These are phyloP conservation scores for Sodiomyces alkalinus DNA, from an alignment of 2,329 filamentous ascomycete genomes.

Conservation along the genomic window DNA sequence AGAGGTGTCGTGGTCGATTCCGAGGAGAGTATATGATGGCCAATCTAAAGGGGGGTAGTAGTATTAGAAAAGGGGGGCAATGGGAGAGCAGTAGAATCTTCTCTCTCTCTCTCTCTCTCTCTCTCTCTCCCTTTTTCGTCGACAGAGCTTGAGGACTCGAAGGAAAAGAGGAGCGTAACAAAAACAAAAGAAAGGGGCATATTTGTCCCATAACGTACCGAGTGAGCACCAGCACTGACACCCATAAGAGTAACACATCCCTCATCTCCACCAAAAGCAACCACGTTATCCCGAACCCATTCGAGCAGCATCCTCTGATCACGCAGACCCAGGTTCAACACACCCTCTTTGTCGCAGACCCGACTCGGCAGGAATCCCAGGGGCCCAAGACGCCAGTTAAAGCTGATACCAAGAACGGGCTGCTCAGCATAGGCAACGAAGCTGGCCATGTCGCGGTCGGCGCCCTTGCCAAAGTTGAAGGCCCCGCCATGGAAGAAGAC, in stretches of 20 bases:
- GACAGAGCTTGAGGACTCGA: too few relatives aligned
- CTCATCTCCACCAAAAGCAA: slow-evolving; percentile 42
- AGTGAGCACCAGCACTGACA: slow-evolving; percentile 46
- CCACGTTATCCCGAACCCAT: slow-evolving; percentile 47
- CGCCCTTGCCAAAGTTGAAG: slow-evolving; percentile 39
- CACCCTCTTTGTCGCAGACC: slow-evolving; percentile 33
- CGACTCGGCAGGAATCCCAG: slow-evolving; percentile 54
- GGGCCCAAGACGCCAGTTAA: slow-evolving; percentile 49
- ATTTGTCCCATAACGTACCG: too few relatives aligned
- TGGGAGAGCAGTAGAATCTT: slow-evolving; percentile 1
- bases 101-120: too few relatives aligned
- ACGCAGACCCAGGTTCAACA: slow-evolving; percentile 48
- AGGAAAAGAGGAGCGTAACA: too few relatives aligned
- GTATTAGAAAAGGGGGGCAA: slow-evolving; percentile 7
- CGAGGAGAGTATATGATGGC: slow-evolving; percentile 47
- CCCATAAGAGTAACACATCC: slow-evolving; percentile 46
- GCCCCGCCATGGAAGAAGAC: slow-evolving; percentile 49
- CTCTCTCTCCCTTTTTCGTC: too few relatives aligned
- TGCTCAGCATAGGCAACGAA: slow-evolving; percentile 40
- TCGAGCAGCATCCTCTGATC: slow-evolving; percentile 44
- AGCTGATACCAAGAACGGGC: slow-evolving; percentile 41
- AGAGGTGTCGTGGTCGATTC: slow-evolving; percentile 25
- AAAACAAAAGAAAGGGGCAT: too few relatives aligned
- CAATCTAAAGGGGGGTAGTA: slow-evolving; percentile 37
- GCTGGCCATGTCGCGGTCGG: slow-evolving; percentile 42